phyloP scores from a whole-genome alignment of 2,329 filamentous ascomycete genomes.

The Verticillium zaregamsianum region DNA sequence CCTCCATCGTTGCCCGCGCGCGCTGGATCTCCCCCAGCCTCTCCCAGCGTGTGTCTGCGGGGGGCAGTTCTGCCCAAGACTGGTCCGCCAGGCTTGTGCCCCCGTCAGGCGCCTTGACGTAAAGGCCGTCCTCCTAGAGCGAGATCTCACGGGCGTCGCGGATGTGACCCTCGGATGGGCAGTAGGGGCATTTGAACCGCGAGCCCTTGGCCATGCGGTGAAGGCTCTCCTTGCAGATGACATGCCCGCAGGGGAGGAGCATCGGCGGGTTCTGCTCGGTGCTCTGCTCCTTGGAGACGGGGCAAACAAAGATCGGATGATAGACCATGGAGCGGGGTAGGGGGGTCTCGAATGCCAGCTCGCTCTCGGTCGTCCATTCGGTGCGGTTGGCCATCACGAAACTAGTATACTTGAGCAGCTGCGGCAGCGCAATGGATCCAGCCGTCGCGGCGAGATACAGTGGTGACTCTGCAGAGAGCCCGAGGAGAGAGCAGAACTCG shows the following conservation, averaged over 20 bases:
- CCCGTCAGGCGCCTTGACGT: not conserved
- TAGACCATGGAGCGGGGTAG: conserved; percentile 64
- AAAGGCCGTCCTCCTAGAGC: conserved; percentile 35
- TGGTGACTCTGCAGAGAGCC: conserved; percentile 85
- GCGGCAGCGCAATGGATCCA: conserved; percentile 85
- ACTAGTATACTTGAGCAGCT: conserved; percentile 79
- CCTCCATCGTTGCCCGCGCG: not conserved
- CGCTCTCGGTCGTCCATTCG: conserved; percentile 89
- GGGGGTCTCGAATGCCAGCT: conserved; percentile 75
- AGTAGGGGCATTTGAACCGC: conserved; percentile 94
- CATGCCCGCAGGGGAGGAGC: conserved; percentile 95
- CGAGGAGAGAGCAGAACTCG: conserved; percentile 90
- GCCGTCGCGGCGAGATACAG: conserved; percentile 91
- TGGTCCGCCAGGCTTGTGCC: not conserved
- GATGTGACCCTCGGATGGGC: conserved; percentile 75
- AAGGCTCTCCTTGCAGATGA: conserved; percentile 81
- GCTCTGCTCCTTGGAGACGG: conserved; percentile 93
- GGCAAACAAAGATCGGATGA: conserved; percentile 96
- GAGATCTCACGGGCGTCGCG: conserved; percentile 73
- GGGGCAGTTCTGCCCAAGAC: not conserved
- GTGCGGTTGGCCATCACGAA: conserved; percentile 88
- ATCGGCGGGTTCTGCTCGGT: conserved; percentile 92
- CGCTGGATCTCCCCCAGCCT: not conserved
- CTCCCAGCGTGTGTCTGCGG: not conserved
- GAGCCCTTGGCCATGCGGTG: conserved; percentile 73